Evolutionary conservation across 371 early-diverging fungal species (phyloP).

Genomic region (Chytridium lagenaria): DNA sequence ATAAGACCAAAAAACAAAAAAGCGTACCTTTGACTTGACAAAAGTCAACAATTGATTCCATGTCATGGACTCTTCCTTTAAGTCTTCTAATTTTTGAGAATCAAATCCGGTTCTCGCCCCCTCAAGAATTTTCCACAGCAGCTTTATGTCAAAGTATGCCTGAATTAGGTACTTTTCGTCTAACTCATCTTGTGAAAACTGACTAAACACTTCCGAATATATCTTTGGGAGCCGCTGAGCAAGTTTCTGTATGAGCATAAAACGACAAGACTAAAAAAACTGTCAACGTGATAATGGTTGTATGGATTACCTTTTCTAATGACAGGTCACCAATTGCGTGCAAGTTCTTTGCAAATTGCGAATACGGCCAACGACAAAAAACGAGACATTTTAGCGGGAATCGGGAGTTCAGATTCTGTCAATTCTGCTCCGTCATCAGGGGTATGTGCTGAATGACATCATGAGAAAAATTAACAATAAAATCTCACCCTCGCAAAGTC

Average conservation of each 20-base stretch:
- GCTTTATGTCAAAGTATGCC: slow-evolving; percentile 35
- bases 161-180: slow-evolving; percentile 34
- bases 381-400: slow-evolving; percentile 30
- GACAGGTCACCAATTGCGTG: slow-evolving; percentile 27
- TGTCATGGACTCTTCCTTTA: background rate
- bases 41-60: background rate
- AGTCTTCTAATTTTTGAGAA: too few relatives aligned
- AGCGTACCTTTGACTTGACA: slow-evolving; percentile 27
- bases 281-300: background rate
- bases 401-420: background rate
- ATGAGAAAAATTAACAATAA: background rate
- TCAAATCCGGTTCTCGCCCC: background rate
- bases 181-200: background rate
- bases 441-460: too few relatives aligned
- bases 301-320: slow-evolving; percentile 37
- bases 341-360: slow-evolving; percentile 5
- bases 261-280: slow-evolving; percentile 15
- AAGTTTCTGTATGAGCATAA: slow-evolving; percentile 19
- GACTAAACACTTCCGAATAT: slow-evolving; percentile 21
- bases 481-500: slow-evolving; percentile 36
- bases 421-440: background rate
- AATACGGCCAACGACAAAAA: slow-evolving; percentile 29
- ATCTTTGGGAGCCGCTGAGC: slow-evolving; percentile 6
- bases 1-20: background rate
- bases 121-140: slow-evolving; percentile 30